Percentiles rank a stretch among this genome's conserved stretches.
Conservation (phyloP, 179 eudicot genomes). For the Camellia oleifera region DNA sequence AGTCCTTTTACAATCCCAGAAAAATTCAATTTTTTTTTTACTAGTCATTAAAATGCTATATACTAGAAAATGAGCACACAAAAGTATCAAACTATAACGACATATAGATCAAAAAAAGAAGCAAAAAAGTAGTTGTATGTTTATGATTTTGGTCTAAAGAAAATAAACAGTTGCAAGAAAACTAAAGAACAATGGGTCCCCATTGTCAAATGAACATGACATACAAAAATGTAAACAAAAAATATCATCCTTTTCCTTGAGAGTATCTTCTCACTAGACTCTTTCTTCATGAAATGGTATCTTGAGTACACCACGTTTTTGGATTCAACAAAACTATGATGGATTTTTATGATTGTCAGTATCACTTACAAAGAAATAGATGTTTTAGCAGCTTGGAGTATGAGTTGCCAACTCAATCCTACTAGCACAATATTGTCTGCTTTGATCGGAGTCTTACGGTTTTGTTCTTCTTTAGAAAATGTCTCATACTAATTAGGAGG, state of each 20-base stretch:
- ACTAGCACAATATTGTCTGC: too few relatives aligned
- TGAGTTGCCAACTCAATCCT: too few relatives aligned
- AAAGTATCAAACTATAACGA: too few relatives aligned
- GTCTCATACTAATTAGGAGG: too few relatives aligned
- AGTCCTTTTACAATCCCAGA: too few relatives aligned
- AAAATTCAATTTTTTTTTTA: neutral
- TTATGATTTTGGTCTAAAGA: neutral
- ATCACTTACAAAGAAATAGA: neutral
- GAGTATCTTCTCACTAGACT: slow-evolving; percentile 7
- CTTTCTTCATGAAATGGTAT: slow-evolving; percentile 8
- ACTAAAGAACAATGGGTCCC: neutral
- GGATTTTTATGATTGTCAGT: neutral
- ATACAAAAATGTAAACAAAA: neutral
- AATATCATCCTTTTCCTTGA: neutral
- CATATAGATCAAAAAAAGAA: too few relatives aligned
- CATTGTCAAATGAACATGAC: slow-evolving; percentile 1
- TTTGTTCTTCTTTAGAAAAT: too few relatives aligned
- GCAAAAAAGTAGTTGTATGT: neutral
- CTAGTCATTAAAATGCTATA: neutral
- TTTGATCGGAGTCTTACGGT: too few relatives aligned
- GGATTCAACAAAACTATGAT: slow-evolving; percentile 10
- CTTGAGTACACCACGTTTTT: slow-evolving; percentile 4
- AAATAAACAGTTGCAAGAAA: neutral
- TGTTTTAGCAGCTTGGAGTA: neutral
- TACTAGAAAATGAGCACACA: neutral